Evolutionary conservation across 2,329 filamentous ascomycete genomes (phyloP), one percentile per base, ranked within the genome.

Genomic region (Aspergillus persii): DNA sequence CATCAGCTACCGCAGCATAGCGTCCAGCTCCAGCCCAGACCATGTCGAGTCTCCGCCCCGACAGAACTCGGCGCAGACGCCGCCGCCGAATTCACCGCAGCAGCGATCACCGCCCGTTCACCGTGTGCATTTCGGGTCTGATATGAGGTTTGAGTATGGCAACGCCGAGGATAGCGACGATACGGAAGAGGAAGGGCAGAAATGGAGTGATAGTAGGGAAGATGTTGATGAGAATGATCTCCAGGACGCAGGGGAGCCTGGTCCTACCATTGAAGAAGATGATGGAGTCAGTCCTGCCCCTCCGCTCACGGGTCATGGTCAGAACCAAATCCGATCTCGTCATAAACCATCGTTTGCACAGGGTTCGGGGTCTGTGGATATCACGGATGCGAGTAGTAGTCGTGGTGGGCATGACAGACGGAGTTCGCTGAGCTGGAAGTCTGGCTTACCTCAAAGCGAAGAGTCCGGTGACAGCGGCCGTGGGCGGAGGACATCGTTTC

Each of bases 321-420:
- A 41, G 4, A n/a, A 15, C n/a, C 36, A 41, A 6, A 41, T 41
- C n/a, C 36, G 36, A 2, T n/a, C 36, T 12, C 36, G 36, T n/a
- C 36, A 41, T 41, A 41, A 15, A 41, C 12, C 36, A 7, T 41
- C 36, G 4, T 41, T 23, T 26, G 6, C 18, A 2, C 44, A 47
- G 18, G 44, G 44, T n/a, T 27, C 44, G 11, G 64, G 64, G 4
- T 66, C 71, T 0, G 56, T 61, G 9, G 72, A 74, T 55, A 68
- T 74, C n/a, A 58, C 71, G 4, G 70, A 72, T 30, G 62, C 61
- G 2, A 57, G 59, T 0, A 44, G 50, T 3, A 44, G 50, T 4
- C 57, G 56, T n/a, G 56, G 61, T 8, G 50, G 54, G n/a, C 61
- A 31, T 6, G 27, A 11, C 4, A 41, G 15, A 6, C 36, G n/a